Evolutionary conservation across 23 red algal genomes (phyloP).

Genomic region (Chondrus crispus): DNA sequence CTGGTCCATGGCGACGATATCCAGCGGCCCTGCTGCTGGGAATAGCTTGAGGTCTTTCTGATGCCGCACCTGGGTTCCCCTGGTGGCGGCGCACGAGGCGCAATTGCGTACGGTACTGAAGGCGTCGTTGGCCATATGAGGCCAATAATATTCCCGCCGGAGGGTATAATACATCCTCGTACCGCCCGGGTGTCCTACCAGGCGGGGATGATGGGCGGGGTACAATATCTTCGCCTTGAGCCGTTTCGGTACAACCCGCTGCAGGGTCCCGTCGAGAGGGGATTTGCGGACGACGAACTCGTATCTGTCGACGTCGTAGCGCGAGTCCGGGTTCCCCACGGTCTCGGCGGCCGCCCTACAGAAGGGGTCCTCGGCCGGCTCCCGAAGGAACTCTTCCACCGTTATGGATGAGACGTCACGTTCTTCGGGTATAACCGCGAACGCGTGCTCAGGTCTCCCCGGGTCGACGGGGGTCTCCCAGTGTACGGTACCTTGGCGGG

Average conservation of each 20-base stretch:
- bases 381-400: not conserved
- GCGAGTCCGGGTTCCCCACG: not conserved
- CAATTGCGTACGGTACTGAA: not conserved
- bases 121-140: not conserved
- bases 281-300: not conserved
- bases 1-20: constrained; percentile 24
- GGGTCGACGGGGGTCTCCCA: not conserved
- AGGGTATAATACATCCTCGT: not conserved
- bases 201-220: not conserved
- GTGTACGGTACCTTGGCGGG: not conserved
- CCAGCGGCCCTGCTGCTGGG: not conserved
- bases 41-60: constrained; percentile 28
- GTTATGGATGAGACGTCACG: not conserved
- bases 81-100: not conserved
- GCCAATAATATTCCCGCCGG: not conserved
- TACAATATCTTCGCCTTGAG: not conserved
- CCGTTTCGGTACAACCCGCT: not conserved
- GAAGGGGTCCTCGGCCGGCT: not conserved
- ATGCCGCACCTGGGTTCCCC: not conserved
- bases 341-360: not conserved
- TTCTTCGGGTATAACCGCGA: not conserved
- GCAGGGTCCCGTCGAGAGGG: not conserved
- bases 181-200: not conserved
- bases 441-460: not conserved
- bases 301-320: not conserved